Conservation (phyloP, 75 land plant species). For the Azolla pinnata region DNA sequence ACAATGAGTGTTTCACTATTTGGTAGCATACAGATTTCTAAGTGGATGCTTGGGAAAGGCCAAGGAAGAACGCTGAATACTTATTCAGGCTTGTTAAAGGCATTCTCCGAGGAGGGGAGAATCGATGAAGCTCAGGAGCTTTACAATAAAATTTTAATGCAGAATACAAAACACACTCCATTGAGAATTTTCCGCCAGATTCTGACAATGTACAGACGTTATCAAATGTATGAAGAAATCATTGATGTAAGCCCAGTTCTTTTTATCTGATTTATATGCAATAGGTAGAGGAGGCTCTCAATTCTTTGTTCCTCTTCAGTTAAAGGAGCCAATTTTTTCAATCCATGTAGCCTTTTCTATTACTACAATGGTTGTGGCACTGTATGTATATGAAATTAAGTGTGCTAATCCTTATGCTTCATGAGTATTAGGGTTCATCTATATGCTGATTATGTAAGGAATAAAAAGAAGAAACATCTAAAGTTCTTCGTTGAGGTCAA, state of each 20-base stretch:
- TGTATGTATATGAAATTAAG: no score
- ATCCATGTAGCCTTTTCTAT: no score
- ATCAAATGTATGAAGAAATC: slow-evolving; percentile 60
- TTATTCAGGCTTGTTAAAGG: slow-evolving; percentile 54
- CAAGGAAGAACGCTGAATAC: slow-evolving; percentile 91
- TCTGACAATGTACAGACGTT: slow-evolving; percentile 54
- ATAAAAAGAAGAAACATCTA: no score
- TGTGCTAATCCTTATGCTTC: no score
- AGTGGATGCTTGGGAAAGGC: slow-evolving; percentile 99
- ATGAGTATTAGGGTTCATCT: no score
- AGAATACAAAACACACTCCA: slow-evolving; percentile 54
- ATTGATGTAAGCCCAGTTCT: slow-evolving; percentile 50
- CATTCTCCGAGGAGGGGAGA: slow-evolving; percentile 69
- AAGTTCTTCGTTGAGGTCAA: no score
- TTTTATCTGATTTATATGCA: neutral
- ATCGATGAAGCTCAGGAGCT: slow-evolving; percentile 80
- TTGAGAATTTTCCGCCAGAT: slow-evolving; percentile 52
- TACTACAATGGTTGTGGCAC: no score
- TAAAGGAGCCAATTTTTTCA: no score
- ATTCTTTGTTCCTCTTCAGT: no score
- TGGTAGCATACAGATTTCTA: slow-evolving; percentile 49
- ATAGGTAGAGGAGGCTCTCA: slow-evolving; percentile 14
- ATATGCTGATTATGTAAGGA: no score
- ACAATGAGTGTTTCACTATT: neutral
- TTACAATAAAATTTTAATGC: slow-evolving; percentile 48